These are phyloP conservation scores for Hyphodiscus sp. DNA, from an alignment of 2,329 filamentous ascomycete genomes.

Conservation along the genomic window DNA sequence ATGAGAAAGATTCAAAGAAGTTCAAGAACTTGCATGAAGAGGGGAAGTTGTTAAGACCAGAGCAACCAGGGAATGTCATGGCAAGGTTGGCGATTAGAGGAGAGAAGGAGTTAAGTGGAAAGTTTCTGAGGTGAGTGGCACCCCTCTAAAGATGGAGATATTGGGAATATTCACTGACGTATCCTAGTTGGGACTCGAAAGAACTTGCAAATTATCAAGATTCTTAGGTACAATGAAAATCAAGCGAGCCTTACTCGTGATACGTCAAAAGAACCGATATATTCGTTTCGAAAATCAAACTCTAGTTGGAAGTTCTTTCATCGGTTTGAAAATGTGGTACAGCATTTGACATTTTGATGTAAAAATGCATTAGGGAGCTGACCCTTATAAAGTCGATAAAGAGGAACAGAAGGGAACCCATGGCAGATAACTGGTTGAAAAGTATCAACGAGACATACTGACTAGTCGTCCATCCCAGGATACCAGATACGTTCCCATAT, in stretches of 20 bases:
- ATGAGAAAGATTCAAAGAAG: conserved; percentile 48
- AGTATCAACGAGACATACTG: no score
- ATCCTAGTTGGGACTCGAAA: conserved; percentile 43
- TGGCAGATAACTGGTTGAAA: no score
- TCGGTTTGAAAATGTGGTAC: no score
- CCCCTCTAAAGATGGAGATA: background rate
- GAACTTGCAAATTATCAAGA: conserved; percentile 50
- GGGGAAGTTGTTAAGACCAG: conserved; percentile 69
- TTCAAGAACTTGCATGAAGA: conserved; percentile 66
- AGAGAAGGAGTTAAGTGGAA: conserved; percentile 63
- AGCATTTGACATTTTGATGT: no score
- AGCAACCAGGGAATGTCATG: conserved; percentile 82
- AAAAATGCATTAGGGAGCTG: no score
- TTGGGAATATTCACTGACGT: conserved; percentile 22
- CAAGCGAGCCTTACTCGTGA: background rate
- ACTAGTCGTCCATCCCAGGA: no score
- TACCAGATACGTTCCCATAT: no score
- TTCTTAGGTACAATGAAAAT: conserved; percentile 9
- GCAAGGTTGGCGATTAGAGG: conserved; percentile 67
- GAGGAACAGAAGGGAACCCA: no score
- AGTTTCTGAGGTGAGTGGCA: conserved; percentile 58
- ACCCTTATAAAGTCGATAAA: no score
- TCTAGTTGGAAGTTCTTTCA: no score
- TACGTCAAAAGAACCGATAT: no score
- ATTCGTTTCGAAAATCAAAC: no score